Evolutionary conservation across 768 basidiomycete species (phyloP).

Genomic region (Psilocybe subaeruginosa): DNA sequence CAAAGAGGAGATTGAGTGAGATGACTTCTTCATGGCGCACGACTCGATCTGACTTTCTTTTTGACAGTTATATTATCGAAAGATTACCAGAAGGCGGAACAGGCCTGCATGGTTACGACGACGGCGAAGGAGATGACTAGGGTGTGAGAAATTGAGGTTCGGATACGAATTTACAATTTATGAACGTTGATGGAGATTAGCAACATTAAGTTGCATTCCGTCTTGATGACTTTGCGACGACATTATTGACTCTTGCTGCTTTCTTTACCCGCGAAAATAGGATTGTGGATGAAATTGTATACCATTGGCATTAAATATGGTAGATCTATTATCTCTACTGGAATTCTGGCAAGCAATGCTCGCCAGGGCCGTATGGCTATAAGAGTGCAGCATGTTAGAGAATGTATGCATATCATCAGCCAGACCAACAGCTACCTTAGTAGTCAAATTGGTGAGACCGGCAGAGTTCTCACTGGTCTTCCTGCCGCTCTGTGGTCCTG

Average conservation of each 20-base stretch:
- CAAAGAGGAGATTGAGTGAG: slow-evolving; percentile 82
- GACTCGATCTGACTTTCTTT: slow-evolving; percentile 11
- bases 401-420: not conserved
- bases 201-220: not conserved
- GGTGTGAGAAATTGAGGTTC: slow-evolving; percentile 8
- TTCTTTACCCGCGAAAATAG: not conserved
- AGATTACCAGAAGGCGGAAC: slow-evolving; percentile 75
- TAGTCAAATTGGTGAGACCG: slow-evolving; percentile 78
- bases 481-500: slow-evolving; percentile 91
- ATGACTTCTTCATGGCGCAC: slow-evolving; percentile 13
- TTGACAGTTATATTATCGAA: slow-evolving; percentile 64
- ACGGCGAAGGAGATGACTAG: slow-evolving; percentile 82
- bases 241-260: not conserved
- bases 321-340: slow-evolving; percentile 44
- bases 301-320: slow-evolving; percentile 6
- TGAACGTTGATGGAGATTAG: not conserved
- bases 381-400: slow-evolving; percentile 16
- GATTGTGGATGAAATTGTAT: not conserved
- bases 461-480: slow-evolving; percentile 93
- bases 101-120: slow-evolving; percentile 73
- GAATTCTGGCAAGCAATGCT: slow-evolving; percentile 87
- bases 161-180: not conserved
- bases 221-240: not conserved
- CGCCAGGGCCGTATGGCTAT: slow-evolving; percentile 95
- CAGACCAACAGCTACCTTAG: slow-evolving; percentile 54